Evolutionary conservation across 2,329 filamentous ascomycete genomes (phyloP).

Genomic region (Apiospora aurea): DNA sequence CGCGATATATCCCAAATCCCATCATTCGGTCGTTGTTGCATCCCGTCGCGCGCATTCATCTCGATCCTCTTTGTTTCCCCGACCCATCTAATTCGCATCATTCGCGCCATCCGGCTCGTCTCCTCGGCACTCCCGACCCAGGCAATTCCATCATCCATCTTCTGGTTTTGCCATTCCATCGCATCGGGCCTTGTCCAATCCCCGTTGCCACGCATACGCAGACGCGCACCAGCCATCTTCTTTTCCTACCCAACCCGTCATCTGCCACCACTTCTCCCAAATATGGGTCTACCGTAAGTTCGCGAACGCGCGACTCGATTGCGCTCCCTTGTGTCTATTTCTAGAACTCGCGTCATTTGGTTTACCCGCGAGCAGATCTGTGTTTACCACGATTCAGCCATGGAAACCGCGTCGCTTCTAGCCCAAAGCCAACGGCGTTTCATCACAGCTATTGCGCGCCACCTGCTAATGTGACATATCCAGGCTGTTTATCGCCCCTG

Average conservation of each 20-base stretch:
- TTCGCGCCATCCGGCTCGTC: background rate
- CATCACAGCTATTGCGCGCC: constrained; percentile 2
- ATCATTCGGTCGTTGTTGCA: constrained; percentile 11
- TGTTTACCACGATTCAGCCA: background rate
- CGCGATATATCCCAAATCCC: constrained; percentile 2
- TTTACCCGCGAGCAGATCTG: background rate
- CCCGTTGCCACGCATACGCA: constrained; percentile 25
- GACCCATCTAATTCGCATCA: background rate
- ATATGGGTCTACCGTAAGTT: constrained; percentile 59
- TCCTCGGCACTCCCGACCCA: background rate
- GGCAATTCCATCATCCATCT: background rate
- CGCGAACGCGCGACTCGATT: constrained; percentile 32
- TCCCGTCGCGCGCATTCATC: constrained; percentile 10
- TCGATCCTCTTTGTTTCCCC: background rate
- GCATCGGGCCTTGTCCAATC: constrained; percentile 15
- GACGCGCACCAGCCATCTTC: constrained; percentile 31
- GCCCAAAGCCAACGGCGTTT: background rate
- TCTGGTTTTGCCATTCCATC: constrained; percentile 12
- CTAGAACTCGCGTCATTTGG: background rate
- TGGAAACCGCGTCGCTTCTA: constrained; percentile 3
- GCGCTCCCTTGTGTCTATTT: constrained; percentile 29
- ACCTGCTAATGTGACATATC: constrained; percentile 9
- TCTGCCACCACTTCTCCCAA: constrained; percentile 25
- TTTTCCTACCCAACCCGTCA: background rate
- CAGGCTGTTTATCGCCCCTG: constrained; percentile 55